A percentile compares a stretch with the other conserved stretches of the same genome.
phyloP scores from a whole-genome alignment of 192 early-diverging fungal species.

The Dispira simplex region DNA sequence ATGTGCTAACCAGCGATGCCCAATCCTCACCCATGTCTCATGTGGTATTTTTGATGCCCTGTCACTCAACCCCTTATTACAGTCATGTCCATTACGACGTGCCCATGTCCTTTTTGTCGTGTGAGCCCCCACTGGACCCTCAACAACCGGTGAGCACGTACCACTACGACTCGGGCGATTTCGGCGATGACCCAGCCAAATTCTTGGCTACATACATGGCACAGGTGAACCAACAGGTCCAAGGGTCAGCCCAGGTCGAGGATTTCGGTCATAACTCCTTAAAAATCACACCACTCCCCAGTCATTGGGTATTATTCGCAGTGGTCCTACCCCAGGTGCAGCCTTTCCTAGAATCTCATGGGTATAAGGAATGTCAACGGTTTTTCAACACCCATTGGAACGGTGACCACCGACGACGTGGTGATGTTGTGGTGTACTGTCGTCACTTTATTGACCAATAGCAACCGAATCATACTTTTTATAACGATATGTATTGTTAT shows the following conservation, averaged over 20 bases:
- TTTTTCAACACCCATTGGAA: slow-evolving; percentile 91
- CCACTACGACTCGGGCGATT: slow-evolving; percentile 37
- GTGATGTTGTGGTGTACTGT: slow-evolving; percentile 72
- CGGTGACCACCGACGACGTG: slow-evolving; percentile 58
- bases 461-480: no score
- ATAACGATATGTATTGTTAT: no score
- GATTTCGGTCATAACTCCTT: slow-evolving; percentile 1
- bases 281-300: slow-evolving; percentile 31
- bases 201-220: slow-evolving; percentile 35
- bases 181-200: slow-evolving; percentile 48
- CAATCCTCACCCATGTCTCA: slow-evolving; percentile 13
- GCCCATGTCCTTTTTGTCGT: slow-evolving; percentile 74
- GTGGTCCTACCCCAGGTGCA: slow-evolving; percentile 25
- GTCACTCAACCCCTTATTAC: slow-evolving; percentile 94
- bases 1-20: slow-evolving; percentile 14
- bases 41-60: slow-evolving; percentile 84
- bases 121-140: slow-evolving; percentile 71
- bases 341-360: slow-evolving; percentile 18
- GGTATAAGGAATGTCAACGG: slow-evolving; percentile 48
- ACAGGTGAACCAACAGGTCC: background rate
- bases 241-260: background rate
- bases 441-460: slow-evolving; percentile 8
- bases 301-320: slow-evolving; percentile 71
- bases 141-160: slow-evolving; percentile 3
- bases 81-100: slow-evolving; percentile 54